Evolutionary conservation across 495 filamentous ascomycete genomes (phyloP).

Genomic region (Xylona heveae): DNA sequence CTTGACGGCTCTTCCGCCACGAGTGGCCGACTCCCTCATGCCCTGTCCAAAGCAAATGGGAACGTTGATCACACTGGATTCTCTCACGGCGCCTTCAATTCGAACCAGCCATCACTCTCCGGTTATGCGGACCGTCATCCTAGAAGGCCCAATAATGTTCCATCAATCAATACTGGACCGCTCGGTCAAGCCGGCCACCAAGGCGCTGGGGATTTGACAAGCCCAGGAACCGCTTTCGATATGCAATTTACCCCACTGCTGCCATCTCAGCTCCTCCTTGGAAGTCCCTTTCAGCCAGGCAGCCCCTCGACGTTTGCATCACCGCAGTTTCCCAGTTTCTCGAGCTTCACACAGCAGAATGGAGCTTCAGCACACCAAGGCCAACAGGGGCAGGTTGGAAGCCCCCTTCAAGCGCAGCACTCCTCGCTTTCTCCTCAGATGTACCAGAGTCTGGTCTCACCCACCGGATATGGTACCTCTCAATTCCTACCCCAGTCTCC

Average conservation of each 20-base stretch:
- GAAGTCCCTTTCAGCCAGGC: conserved; percentile 90
- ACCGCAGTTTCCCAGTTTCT: conserved; percentile 74
- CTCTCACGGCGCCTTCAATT: conserved; percentile 73
- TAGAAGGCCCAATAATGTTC: conserved; percentile 58
- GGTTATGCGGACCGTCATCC: conserved; percentile 69
- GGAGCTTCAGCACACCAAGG: conserved; percentile 34
- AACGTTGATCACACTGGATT: conserved; percentile 64
- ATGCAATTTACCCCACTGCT: conserved; percentile 97
- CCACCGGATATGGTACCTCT: conserved; percentile 47
- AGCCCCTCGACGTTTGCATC: conserved; percentile 76
- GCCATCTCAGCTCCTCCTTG: conserved; percentile 81
- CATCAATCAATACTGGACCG: conserved; percentile 69
- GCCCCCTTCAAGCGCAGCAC: conserved; percentile 41
- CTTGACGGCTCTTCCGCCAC: conserved; percentile 32
- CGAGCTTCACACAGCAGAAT: conserved; percentile 50
- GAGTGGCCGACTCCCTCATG: conserved; percentile 37
- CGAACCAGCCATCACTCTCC: conserved; percentile 42
- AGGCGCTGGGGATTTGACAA: conserved; percentile 52
- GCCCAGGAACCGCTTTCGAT: conserved; percentile 73
- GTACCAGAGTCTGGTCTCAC: conserved; percentile 59
- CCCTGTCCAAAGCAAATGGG: conserved; percentile 30
- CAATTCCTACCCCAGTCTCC: conserved; percentile 79
- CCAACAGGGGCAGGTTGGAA: conserved; percentile 31
- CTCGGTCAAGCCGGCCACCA: conserved; percentile 27
- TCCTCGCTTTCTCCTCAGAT: conserved; percentile 44